A percentile compares a stretch with the other conserved stretches of the same genome.
Conservation (phyloP, 2,329 filamentous ascomycete genomes). For the Colletotrichum abscissum region DNA sequence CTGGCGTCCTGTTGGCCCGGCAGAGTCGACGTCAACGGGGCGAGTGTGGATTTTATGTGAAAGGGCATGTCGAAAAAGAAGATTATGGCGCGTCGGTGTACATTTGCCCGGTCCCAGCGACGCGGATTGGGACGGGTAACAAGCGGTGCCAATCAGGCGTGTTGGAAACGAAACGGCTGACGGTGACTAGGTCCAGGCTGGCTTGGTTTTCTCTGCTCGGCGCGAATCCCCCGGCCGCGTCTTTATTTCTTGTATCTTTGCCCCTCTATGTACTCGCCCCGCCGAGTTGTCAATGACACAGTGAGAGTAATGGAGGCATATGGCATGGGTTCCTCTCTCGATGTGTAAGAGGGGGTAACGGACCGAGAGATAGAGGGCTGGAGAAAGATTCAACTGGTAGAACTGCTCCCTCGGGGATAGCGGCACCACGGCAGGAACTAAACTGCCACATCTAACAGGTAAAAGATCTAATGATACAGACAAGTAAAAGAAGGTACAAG, state of each 20-base stretch:
- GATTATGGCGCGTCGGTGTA: constrained; percentile 18
- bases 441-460: not conserved
- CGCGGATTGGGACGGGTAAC: constrained; percentile 27
- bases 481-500: no score
- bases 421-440: not conserved
- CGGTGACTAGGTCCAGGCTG: constrained; percentile 8
- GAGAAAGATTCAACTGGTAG: not conserved
- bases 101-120: constrained; percentile 32
- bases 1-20: constrained; percentile 16
- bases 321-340: no score
- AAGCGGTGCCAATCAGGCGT: constrained; percentile 31
- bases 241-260: not conserved
- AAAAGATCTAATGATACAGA: not conserved
- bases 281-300: not conserved
- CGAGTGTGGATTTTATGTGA: not conserved
- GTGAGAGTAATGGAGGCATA: not conserved
- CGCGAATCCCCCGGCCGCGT: not conserved
- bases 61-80: not conserved
- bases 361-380: not conserved
- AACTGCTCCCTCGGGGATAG: constrained; percentile 7
- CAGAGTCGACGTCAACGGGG: not conserved
- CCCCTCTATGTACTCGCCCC: no score
- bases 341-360: not conserved
- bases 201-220: not conserved
- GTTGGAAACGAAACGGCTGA: not conserved